These are phyloP conservation scores for Mrakia gelida DNA, from an alignment of 768 basidiomycete species.

Conservation along the genomic window DNA sequence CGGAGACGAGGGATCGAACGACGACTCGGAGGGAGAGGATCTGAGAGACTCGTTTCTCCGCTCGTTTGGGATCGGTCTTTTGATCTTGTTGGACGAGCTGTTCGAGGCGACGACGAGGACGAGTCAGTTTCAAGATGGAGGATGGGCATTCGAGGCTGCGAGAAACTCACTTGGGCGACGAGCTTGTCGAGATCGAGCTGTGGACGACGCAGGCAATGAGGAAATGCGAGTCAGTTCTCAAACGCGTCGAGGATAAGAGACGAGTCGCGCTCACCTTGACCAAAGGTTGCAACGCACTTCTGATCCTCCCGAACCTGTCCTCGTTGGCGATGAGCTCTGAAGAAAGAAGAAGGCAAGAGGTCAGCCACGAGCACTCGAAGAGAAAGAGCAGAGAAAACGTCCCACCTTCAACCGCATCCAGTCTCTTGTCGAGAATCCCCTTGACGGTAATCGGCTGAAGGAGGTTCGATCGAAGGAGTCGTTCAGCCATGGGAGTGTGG, in stretches of 20 bases:
- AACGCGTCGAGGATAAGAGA: background rate
- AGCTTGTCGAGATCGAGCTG: conserved; percentile 85
- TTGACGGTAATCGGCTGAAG: conserved; percentile 73
- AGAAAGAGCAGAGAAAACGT: background rate
- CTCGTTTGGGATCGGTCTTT: conserved; percentile 49
- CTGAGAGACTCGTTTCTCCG: conserved; percentile 65
- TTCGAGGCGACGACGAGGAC: background rate
- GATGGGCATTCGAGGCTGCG: background rate
- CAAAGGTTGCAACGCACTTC: conserved; percentile 53
- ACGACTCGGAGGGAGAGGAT: conserved; percentile 74
- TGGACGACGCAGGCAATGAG: conserved; percentile 44
- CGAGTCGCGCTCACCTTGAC: conserved; percentile 1
- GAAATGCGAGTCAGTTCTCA: conserved; percentile 41
- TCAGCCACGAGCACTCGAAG: conserved; percentile 21
- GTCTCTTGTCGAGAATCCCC: conserved; percentile 59
- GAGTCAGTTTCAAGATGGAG: too few species aligned
- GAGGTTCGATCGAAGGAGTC: conserved; percentile 72
- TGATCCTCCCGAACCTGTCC: conserved; percentile 64
- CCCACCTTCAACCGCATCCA: conserved; percentile 79
- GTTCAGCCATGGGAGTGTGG: conserved; percentile 66
- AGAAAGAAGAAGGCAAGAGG: conserved; percentile 8
- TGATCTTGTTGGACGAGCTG: conserved; percentile 15
- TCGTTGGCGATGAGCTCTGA: conserved; percentile 72
- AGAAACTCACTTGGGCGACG: conserved; percentile 48
- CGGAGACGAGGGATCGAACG: conserved; percentile 61